Evolutionary conservation across 2,329 filamentous ascomycete genomes (phyloP).

Genomic region (Cladosporium sp.): DNA sequence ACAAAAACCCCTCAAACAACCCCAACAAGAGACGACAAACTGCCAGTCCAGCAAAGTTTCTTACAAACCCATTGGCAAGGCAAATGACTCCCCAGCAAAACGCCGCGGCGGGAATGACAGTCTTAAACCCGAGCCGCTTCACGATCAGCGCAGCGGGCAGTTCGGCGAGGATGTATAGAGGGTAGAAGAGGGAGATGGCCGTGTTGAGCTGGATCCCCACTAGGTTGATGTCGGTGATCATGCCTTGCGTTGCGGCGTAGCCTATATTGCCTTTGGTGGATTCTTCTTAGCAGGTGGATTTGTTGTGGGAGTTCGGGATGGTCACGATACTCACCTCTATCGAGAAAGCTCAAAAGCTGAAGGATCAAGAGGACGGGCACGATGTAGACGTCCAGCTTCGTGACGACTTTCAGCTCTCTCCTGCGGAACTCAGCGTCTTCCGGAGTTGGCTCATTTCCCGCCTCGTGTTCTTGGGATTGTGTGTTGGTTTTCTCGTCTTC

Average conservation of each 20-base stretch:
- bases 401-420: background rate
- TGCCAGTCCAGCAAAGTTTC: slow-evolving; percentile 23
- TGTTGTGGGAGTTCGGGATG: too few relatives aligned
- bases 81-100: slow-evolving; percentile 28
- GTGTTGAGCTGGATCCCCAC: slow-evolving; percentile 29
- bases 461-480: background rate
- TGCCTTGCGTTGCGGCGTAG: slow-evolving; percentile 4
- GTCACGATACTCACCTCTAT: background rate
- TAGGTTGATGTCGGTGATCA: slow-evolving; percentile 22
- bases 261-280: too few relatives aligned
- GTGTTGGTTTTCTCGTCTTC: background rate
- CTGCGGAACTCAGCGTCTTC: background rate
- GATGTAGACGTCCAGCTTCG: background rate
- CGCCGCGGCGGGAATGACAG: slow-evolving; percentile 28
- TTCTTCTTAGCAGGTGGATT: too few relatives aligned
- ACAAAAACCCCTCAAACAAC: slow-evolving; percentile 32
- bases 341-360: background rate
- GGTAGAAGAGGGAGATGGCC: slow-evolving; percentile 34
- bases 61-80: slow-evolving; percentile 26
- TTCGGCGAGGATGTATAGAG: slow-evolving; percentile 34
- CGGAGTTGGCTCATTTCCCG: background rate
- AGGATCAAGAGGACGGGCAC: background rate
- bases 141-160: slow-evolving; percentile 32
- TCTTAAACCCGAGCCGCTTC: slow-evolving; percentile 32
- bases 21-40: slow-evolving; percentile 25